Conservation (phyloP, 164 flowering plant genomes). For the Echeveria elegans region DNA sequence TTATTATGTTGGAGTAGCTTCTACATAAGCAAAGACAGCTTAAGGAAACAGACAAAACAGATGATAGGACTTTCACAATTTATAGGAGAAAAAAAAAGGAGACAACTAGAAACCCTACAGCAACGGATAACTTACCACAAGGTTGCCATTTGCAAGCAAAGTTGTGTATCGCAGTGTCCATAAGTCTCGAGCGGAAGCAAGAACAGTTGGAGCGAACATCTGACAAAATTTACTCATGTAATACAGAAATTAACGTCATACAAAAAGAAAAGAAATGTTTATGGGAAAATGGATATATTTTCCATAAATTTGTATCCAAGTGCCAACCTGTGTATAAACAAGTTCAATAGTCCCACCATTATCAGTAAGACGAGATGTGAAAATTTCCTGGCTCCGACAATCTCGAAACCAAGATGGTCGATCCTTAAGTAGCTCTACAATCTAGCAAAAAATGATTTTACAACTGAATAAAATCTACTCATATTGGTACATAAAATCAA, state of each 20-base stretch:
- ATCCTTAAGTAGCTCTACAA: conserved; percentile 92
- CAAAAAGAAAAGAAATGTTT: too few relatives aligned
- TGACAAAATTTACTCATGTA: background rate
- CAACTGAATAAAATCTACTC: background rate
- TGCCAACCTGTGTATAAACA: conserved; percentile 68
- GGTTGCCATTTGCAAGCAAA: background rate
- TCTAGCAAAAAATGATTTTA: conserved; percentile 29
- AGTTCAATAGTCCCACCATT: conserved; percentile 91
- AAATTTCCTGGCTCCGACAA: conserved; percentile 83
- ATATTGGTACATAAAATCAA: background rate
- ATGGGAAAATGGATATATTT: too few relatives aligned
- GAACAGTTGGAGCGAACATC: background rate
- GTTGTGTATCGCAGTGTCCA: background rate
- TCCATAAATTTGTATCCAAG: background rate
- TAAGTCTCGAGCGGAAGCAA: background rate
- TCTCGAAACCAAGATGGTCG: conserved; percentile 94
- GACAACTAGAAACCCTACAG: too few relatives aligned
- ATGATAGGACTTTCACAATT: too few relatives aligned
- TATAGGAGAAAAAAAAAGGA: too few relatives aligned
- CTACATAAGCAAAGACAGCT: too few relatives aligned
- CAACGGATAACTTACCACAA: background rate
- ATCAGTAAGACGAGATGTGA: conserved; percentile 73
- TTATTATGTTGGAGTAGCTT: too few relatives aligned
- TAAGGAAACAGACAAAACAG: too few relatives aligned
- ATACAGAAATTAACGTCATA: too few relatives aligned